Base-by-base conservation (phyloP, 2,329 filamentous ascomycete species). In the Hortaea werneckii region DNA sequence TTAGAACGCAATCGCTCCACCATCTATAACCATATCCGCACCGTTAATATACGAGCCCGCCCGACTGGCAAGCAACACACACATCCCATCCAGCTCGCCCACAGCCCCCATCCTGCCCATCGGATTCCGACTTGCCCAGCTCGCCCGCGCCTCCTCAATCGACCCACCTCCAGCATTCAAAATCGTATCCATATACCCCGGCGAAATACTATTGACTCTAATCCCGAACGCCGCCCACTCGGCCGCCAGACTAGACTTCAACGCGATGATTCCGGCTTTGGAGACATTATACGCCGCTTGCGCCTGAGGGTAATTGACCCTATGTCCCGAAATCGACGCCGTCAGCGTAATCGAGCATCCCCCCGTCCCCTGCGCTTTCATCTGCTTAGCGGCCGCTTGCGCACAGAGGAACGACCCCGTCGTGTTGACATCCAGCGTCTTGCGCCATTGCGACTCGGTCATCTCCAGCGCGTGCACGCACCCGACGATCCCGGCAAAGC, bases 171-270 rank as follows among this genome's bases (percentile, higher is more conserved):
- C 64, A 20, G 62, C 64, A 56, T 87, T 88, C 41, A 88, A 64
- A 9, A 85, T 76, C 0, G 83, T 87, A 56, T 86, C 83, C 79
- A 87, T 86, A 55, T 88, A 88, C 0, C 84, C 84, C 0, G 85
- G 85, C 35, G 74, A 79, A 39, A 89, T 72, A 12, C 72, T 77
- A 54, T 89, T 88, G 5, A 84, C 79, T 2, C 81, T 66, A 49
- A 89, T 85, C 0, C 85, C 84, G 58, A 82, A 74, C 1, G 69
- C 65, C 1, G 80, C 80, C 84, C 83, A 88, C 63, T 89, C 85
- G 0, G 80, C 82, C 0, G 83, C 84, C 11, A 88, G 65, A 32
- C 72, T 80, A 51, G 74, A 77, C 42, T 78, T 80, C 53, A 87
- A 61, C 42, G 77, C 75, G 29, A 83, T 54, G 1, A 88, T 63